phyloP scores from a whole-genome alignment of 148 eudicot species.

The Spergularia marina region DNA sequence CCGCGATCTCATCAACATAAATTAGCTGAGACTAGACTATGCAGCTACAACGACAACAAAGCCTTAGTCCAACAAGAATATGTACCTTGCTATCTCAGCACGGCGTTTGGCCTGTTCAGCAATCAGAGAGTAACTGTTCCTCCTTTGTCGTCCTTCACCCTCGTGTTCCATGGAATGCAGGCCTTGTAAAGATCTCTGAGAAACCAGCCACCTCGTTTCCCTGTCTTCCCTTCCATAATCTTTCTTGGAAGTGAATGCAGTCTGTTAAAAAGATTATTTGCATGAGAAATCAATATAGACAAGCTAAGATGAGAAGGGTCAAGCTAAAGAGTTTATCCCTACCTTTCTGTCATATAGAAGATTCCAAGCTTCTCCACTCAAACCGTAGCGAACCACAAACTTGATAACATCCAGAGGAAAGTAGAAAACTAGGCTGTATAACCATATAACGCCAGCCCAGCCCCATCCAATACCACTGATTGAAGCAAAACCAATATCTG shows the following conservation, averaged over 20 bases:
- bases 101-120: slow-evolving; percentile 72
- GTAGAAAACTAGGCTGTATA: slow-evolving; percentile 65
- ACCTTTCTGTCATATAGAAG: slow-evolving; percentile 64
- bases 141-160: slow-evolving; percentile 22
- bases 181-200: slow-evolving; percentile 54
- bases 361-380: slow-evolving; percentile 67
- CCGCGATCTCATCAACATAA: background rate
- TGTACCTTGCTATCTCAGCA: slow-evolving; percentile 72
- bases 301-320: background rate
- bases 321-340: slow-evolving; percentile 2
- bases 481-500: slow-evolving; percentile 64
- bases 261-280: slow-evolving; percentile 33
- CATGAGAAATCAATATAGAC: background rate
- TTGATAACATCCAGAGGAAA: slow-evolving; percentile 68
- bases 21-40: background rate
- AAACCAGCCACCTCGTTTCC: slow-evolving; percentile 53
- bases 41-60: background rate
- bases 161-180: slow-evolving; percentile 40
- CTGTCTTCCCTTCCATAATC: slow-evolving; percentile 54
- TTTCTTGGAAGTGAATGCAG: slow-evolving; percentile 58
- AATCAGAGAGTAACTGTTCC: slow-evolving; percentile 39
- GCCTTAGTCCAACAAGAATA: background rate
- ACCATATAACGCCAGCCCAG: slow-evolving; percentile 81
- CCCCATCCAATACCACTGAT: slow-evolving; percentile 76
- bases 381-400: slow-evolving; percentile 52